These are phyloP conservation scores for Fusarium fujikuroi DNA, from an alignment of 2,329 filamentous ascomycete species.

Conservation along the genomic window DNA sequence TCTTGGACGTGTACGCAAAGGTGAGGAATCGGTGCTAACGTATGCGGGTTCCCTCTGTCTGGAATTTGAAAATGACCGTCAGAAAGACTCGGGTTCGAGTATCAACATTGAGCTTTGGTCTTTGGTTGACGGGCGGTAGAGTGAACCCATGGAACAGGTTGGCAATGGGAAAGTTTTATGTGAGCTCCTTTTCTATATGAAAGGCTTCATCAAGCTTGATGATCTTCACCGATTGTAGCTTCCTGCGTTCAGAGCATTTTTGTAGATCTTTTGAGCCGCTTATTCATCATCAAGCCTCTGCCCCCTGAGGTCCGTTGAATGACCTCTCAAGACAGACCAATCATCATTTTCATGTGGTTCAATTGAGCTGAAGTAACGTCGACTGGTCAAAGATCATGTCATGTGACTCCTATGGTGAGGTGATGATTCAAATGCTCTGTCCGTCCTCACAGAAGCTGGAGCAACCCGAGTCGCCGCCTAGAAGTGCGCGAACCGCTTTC, in stretches of 20 bases:
- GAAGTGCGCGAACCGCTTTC: neutral
- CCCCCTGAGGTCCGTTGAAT: neutral
- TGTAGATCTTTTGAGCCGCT: neutral
- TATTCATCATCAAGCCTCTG: neutral
- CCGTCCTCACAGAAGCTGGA: neutral
- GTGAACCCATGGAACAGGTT: too few relatives aligned
- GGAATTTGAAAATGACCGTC: neutral
- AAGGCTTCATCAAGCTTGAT: neutral
- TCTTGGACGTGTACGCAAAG: too few relatives aligned
- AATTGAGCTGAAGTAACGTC: neutral
- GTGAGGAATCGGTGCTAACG: too few relatives aligned
- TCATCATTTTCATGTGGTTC: neutral
- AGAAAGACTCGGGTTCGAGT: neutral
- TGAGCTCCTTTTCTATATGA: neutral
- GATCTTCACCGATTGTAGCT: neutral
- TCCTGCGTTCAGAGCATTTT: neutral
- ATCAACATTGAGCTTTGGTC: neutral
- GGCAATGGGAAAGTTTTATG: too few relatives aligned
- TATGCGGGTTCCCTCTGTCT: too few relatives aligned
- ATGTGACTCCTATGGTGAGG: neutral
- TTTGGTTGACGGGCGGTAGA: neutral
- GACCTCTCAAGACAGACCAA: fast-evolving
- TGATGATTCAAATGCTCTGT: neutral
- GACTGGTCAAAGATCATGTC: neutral
- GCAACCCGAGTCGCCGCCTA: too few relatives aligned